These are phyloP conservation scores for Annona cherimola DNA, from an alignment of 164 flowering plant genomes.

Conservation along the genomic window DNA sequence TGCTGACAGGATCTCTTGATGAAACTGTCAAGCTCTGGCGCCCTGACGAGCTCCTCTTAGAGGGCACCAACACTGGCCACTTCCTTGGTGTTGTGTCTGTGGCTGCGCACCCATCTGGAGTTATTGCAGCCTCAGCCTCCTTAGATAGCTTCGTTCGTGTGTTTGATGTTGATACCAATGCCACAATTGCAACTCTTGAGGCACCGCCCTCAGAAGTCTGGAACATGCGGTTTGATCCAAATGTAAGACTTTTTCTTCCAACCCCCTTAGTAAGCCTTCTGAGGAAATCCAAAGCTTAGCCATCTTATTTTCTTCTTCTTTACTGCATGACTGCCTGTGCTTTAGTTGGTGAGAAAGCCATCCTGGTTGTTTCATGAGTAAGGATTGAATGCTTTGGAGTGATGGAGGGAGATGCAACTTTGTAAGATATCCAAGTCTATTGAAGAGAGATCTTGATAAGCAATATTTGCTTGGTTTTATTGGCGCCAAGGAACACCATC, in stretches of 20 bases:
- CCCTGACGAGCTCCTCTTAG: conserved; percentile 52
- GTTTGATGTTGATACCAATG: conserved; percentile 82
- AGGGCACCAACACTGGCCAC: conserved; percentile 85
- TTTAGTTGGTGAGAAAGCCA: no score
- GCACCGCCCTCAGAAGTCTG: conserved; percentile 97
- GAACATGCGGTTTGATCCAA: conserved; percentile 92
- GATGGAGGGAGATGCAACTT: no score
- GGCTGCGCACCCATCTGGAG: conserved; percentile 90
- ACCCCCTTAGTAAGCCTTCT: not conserved
- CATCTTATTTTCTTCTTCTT: no score
- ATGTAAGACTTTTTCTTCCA: conserved; percentile 30
- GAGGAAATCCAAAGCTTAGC: no score
- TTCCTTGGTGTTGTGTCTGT: conserved; percentile 90
- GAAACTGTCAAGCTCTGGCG: conserved; percentile 88
- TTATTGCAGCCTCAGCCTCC: conserved; percentile 89
- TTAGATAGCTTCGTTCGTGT: conserved; percentile 90
- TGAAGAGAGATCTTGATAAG: no score
- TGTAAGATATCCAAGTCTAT: no score
- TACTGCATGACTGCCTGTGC: no score
- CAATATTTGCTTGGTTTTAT: no score
- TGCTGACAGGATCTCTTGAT: conserved; percentile 86
- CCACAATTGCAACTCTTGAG: conserved; percentile 85
- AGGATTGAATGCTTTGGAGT: no score
- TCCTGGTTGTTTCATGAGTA: no score
- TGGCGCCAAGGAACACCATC: no score